phyloP scores from a whole-genome alignment of 345 rosid species.

The Cardamine resedifolia region DNA sequence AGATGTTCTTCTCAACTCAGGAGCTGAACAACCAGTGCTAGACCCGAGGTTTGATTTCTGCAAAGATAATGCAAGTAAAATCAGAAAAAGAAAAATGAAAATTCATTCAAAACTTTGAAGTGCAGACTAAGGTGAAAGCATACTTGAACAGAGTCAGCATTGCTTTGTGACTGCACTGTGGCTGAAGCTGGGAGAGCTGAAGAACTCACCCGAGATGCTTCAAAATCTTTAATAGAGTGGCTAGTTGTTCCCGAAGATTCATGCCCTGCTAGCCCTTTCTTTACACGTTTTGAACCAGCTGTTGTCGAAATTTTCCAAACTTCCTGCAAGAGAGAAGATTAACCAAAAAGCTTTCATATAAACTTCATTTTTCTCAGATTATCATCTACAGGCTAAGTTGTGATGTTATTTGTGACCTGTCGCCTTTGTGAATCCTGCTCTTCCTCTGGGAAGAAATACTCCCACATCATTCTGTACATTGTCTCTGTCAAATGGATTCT shows the following conservation, averaged over 20 bases:
- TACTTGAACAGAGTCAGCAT: slow-evolving; percentile 47
- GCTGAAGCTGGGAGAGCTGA: slow-evolving; percentile 36
- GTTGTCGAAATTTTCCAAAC: slow-evolving; percentile 96
- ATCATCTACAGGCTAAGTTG: background rate
- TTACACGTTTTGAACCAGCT: slow-evolving; percentile 73
- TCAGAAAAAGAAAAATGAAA: background rate
- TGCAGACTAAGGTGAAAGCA: slow-evolving; percentile 29
- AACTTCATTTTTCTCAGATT: background rate
- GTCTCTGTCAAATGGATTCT: slow-evolving; percentile 94
- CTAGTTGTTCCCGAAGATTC: slow-evolving; percentile 59
- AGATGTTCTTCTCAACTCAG: no score
- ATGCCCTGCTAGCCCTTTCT: slow-evolving; percentile 62
- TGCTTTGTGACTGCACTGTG: slow-evolving; percentile 38
- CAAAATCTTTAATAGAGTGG: slow-evolving; percentile 62
- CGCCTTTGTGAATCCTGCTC: slow-evolving; percentile 97
- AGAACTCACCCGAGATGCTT: slow-evolving; percentile 52
- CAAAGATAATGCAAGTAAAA: slow-evolving; percentile 21
- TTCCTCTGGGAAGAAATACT: slow-evolving; percentile 92
- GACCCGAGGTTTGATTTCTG: slow-evolving; percentile 56
- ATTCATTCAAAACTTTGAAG: background rate
- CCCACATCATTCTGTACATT: slow-evolving; percentile 99
- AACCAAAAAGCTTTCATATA: background rate
- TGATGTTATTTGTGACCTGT: slow-evolving; percentile 53
- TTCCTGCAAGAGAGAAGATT: slow-evolving; percentile 54
- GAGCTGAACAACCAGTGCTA: no score